Conservation (phyloP, 2,329 filamentous ascomycete genomes). For the Pseudonectria foliicola region DNA sequence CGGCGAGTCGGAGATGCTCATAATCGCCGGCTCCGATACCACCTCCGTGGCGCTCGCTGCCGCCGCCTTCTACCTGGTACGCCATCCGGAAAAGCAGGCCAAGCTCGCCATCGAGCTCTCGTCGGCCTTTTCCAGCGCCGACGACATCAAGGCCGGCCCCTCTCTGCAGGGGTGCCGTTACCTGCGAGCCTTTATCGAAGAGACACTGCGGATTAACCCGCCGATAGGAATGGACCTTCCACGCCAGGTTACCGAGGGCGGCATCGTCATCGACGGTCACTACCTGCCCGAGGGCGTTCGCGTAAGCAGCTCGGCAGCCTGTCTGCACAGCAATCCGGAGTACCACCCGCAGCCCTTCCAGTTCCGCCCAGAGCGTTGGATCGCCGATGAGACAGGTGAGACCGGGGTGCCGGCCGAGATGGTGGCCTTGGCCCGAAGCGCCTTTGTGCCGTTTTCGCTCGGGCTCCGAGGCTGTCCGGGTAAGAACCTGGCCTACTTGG, state of each 20-base stretch:
- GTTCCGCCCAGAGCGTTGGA: slow-evolving; percentile 14
- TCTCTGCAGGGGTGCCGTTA: slow-evolving; percentile 14
- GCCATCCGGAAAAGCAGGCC: slow-evolving; percentile 4
- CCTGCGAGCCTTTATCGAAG: slow-evolving; percentile 18
- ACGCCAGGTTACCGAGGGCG: slow-evolving; percentile 11
- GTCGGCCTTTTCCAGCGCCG: slow-evolving; percentile 4
- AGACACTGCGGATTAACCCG: slow-evolving; percentile 17
- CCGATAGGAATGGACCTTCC: slow-evolving; percentile 12
- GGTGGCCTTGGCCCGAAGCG: slow-evolving; percentile 6
- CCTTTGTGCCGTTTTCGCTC: slow-evolving; percentile 8
- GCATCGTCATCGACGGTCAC: slow-evolving; percentile 9
- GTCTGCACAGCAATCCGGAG: slow-evolving; percentile 11
- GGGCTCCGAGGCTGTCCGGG: slow-evolving; percentile 11
- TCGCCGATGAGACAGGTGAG: slow-evolving; percentile 1
- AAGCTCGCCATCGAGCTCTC: slow-evolving; percentile 8
- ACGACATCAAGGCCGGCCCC: slow-evolving; percentile 7
- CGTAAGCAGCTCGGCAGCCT: slow-evolving; percentile 9
- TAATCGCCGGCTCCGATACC: slow-evolving; percentile 16
- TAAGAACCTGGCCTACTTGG: slow-evolving; percentile 14
- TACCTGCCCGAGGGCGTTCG: slow-evolving; percentile 9
- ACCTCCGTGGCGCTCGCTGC: slow-evolving; percentile 11
- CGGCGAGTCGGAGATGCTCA: slow-evolving; percentile 18
- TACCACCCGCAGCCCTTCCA: slow-evolving; percentile 7
- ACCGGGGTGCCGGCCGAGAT: slow-evolving; percentile 1
- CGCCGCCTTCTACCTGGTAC: slow-evolving; percentile 14